Evolutionary conservation across 345 rosid genomes (phyloP).

Genomic region (Combretum micranthum): DNA sequence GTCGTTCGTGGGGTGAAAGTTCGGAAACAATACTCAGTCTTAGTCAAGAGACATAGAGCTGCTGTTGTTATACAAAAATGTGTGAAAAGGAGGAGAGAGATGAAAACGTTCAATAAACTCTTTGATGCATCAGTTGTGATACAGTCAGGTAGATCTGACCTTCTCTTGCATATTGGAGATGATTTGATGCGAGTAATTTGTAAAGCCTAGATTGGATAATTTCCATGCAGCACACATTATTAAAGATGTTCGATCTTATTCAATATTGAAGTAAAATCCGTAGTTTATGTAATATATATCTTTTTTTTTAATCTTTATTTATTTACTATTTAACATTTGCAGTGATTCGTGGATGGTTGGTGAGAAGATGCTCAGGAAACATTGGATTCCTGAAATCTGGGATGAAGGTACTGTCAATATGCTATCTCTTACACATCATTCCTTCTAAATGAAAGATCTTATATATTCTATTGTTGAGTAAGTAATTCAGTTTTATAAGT

Average conservation of each 20-base stretch:
- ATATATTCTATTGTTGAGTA: no score
- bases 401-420: slow-evolving; percentile 38
- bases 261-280: no score
- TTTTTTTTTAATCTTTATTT: no score
- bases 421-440: neutral
- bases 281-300: no score
- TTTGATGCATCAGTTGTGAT: slow-evolving; percentile 50
- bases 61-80: slow-evolving; percentile 73
- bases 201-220: no score
- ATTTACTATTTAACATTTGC: slow-evolving; percentile 19
- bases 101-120: slow-evolving; percentile 34
- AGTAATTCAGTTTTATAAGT: no score
- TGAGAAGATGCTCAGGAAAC: slow-evolving; percentile 87
- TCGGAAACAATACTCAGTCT: slow-evolving; percentile 61
- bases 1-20: slow-evolving; percentile 72
- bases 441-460: no score
- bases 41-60: slow-evolving; percentile 67
- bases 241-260: no score
- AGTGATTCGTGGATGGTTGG: slow-evolving; percentile 96
- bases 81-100: slow-evolving; percentile 43
- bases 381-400: slow-evolving; percentile 51
- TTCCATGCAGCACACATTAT: no score
- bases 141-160: slow-evolving; percentile 59
- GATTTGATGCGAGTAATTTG: no score
- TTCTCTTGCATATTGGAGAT: neutral